A percentile compares a stretch with the other conserved stretches of the same genome.
Conservation (phyloP, 179 eudicot species). For the Sideroxylon spinosum region DNA sequence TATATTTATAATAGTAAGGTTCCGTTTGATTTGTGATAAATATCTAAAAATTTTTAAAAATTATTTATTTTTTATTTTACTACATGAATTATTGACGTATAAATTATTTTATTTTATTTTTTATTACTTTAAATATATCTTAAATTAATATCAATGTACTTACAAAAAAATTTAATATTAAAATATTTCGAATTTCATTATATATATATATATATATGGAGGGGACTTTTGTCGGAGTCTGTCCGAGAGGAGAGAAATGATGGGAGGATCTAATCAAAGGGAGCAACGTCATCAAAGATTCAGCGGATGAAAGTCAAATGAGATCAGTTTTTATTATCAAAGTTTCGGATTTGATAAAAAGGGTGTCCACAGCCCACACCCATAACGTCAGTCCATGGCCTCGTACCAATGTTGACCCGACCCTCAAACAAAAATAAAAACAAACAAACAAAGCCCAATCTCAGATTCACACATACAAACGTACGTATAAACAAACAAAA, state of each 20-base stretch:
- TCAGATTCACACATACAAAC: too few relatives aligned
- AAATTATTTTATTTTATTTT: too few relatives aligned
- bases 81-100: too few relatives aligned
- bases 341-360: neutral
- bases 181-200: too few relatives aligned
- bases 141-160: too few relatives aligned
- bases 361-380: constrained; percentile 13
- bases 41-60: too few relatives aligned
- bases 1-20: too few relatives aligned
- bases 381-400: constrained; percentile 13
- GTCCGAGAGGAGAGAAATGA: constrained; percentile 19
- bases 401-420: constrained; percentile 9
- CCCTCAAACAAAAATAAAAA: neutral
- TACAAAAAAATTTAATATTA: too few relatives aligned
- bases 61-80: too few relatives aligned
- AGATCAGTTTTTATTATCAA: neutral
- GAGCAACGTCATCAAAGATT: constrained; percentile 28
- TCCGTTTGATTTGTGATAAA: too few relatives aligned
- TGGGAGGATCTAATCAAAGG: constrained; percentile 27
- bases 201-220: too few relatives aligned
- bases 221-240: constrained; percentile 22
- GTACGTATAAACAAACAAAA: neutral
- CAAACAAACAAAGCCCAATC: neutral
- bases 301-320: constrained; percentile 15
- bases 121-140: too few relatives aligned